Conservation (phyloP, 169 alveolate species). For the Plasmodium ovale region DNA sequence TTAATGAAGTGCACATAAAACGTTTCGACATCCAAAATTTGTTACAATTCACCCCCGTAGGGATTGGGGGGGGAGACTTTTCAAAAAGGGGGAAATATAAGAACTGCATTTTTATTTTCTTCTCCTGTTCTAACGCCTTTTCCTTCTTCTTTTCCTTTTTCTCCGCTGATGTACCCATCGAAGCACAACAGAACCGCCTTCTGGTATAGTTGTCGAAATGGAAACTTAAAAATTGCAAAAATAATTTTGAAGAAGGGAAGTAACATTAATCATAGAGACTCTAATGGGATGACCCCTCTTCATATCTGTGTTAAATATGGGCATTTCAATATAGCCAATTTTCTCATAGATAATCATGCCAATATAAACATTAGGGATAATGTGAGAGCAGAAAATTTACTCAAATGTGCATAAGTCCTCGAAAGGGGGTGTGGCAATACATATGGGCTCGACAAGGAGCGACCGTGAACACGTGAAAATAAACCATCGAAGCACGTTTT, state of each 20-base stretch:
- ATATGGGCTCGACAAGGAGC: too few species aligned
- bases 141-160: neutral
- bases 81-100: too few species aligned
- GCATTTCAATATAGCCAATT: conserved; percentile 46
- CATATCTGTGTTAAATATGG: conserved; percentile 68
- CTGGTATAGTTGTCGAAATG: conserved; percentile 71
- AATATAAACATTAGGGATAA: conserved; percentile 49
- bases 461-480: conserved; percentile 1
- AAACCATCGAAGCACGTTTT: neutral
- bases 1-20: too few species aligned
- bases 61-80: too few species aligned
- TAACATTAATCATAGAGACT: conserved; percentile 67
- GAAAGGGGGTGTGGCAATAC: neutral
- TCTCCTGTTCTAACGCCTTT: neutral
- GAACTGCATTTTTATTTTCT: neutral
- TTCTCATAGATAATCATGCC: conserved; percentile 64
- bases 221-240: conserved; percentile 59
- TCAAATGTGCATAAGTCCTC: neutral
- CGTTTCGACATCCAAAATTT: too few species aligned
- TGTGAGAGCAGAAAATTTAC: conserved; percentile 1
- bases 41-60: too few species aligned
- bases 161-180: neutral
- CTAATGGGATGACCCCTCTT: conserved; percentile 60
- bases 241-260: conserved; percentile 71
- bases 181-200: conserved; percentile 67